Evolutionary conservation across 2,329 filamentous ascomycete species (phyloP).

Genomic region (Shiraia bambusicola): DNA sequence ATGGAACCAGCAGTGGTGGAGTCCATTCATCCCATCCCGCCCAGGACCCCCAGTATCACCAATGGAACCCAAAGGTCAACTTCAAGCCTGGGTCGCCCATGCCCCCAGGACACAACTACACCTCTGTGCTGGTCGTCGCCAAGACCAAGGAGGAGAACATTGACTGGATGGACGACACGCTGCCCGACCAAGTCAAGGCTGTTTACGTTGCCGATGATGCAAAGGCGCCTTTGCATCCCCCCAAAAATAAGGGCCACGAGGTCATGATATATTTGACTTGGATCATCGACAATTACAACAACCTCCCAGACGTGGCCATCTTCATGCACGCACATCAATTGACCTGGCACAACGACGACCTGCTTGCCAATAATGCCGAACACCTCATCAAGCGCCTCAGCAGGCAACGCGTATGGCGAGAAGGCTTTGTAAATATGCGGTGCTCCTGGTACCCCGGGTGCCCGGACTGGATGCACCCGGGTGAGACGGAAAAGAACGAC

Average conservation of each 20-base stretch:
- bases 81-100: constrained; percentile 36
- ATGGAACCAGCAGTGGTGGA: constrained; percentile 5
- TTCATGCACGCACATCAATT: constrained; percentile 63
- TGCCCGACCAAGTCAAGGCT: constrained; percentile 51
- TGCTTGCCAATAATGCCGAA: constrained; percentile 48
- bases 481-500: constrained; percentile 40
- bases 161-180: constrained; percentile 56
- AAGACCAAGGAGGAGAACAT: constrained; percentile 55
- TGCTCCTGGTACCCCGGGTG: constrained; percentile 59
- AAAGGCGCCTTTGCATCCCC: constrained; percentile 51
- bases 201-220: constrained; percentile 58
- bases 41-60: constrained; percentile 35
- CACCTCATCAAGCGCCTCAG: constrained; percentile 50
- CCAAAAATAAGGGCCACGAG: constrained; percentile 63
- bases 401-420: constrained; percentile 49
- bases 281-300: constrained; percentile 63
- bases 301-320: constrained; percentile 59
- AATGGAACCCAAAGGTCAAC: constrained; percentile 42
- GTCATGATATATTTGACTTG: constrained; percentile 64
- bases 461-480: constrained; percentile 56
- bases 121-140: constrained; percentile 57
- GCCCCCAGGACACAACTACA: constrained; percentile 53
- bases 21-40: constrained; percentile 8
- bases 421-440: constrained; percentile 59
- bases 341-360: constrained; percentile 61